Percentiles rank a stretch among this genome's conserved stretches.
Evolutionary conservation across 2,329 filamentous ascomycete genomes (phyloP).

Genomic region (Periconia sp.): DNA sequence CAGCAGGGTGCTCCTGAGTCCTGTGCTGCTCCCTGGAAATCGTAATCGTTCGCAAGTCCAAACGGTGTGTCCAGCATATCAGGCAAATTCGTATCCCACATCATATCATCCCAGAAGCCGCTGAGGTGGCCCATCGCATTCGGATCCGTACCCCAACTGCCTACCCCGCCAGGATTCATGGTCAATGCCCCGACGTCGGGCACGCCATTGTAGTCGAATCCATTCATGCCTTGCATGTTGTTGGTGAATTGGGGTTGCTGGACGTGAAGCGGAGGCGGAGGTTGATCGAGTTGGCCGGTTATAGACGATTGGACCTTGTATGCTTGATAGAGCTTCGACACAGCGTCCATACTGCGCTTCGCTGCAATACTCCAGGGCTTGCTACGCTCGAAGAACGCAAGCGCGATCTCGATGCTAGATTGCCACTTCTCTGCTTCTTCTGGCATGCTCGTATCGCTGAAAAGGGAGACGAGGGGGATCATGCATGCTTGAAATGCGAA

Average conservation of each 20-base stretch:
- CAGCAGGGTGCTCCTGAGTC: conserved; percentile 42
- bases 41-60: conserved; percentile 41
- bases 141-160: conserved; percentile 29
- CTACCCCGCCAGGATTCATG: conserved; percentile 26
- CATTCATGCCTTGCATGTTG: conserved; percentile 13
- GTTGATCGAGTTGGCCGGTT: conserved; percentile 13
- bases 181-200: conserved; percentile 33
- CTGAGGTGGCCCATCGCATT: conserved; percentile 36
- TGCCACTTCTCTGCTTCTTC: conserved; percentile 51
- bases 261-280: conserved; percentile 18
- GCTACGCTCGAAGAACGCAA: conserved; percentile 52
- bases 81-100: conserved; percentile 49
- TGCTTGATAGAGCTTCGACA: conserved; percentile 50
- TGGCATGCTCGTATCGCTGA: conserved; percentile 63
- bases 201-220: conserved; percentile 33
- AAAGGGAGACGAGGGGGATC: conserved; percentile 77
- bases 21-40: conserved; percentile 40
- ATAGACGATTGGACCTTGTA: conserved; percentile 38
- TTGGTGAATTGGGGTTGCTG: conserved; percentile 18
- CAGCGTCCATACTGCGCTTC: conserved; percentile 50
- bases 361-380: conserved; percentile 53
- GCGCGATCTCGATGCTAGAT: conserved; percentile 48
- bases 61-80: conserved; percentile 46
- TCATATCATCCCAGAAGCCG: conserved; percentile 50
- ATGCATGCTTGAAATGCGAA: conserved; percentile 81